These are phyloP conservation scores for Musa balbisiana DNA, from an alignment of 202 grass and related monocot species.

Conservation along the genomic window DNA sequence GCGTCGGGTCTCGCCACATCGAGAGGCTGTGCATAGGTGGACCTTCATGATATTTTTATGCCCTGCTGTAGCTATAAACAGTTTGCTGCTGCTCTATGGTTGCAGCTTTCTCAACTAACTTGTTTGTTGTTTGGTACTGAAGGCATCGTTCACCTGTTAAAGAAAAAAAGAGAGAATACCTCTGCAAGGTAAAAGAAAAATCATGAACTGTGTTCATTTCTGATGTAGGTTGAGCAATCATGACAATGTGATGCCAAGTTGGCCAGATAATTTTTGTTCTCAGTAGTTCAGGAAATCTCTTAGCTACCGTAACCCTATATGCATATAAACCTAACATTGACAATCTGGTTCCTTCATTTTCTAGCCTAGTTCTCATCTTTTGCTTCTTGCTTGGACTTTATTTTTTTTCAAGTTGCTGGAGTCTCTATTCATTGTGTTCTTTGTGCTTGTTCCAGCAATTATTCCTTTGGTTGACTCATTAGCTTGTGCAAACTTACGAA, in stretches of 20 bases:
- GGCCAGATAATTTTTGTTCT: neutral
- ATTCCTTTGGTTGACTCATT: neutral
- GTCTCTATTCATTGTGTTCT: neutral
- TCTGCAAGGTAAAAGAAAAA: constrained; percentile 89
- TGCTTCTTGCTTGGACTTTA: neutral
- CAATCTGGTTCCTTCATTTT: constrained; percentile 8
- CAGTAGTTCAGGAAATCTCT: constrained; percentile 17
- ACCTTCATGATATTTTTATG: constrained; percentile 63
- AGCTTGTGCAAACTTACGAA: neutral
- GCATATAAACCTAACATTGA: neutral
- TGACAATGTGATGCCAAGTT: constrained; percentile 14
- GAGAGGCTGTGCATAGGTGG: constrained; percentile 83
- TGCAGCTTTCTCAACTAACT: constrained; percentile 85
- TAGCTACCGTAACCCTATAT: neutral
- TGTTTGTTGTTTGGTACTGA: constrained; percentile 81
- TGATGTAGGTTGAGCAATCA: constrained; percentile 37
- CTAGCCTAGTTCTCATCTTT: constrained; percentile 9
- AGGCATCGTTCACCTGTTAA: constrained; percentile 97
- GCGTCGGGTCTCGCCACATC: constrained; percentile 25
- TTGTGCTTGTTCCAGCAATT: neutral
- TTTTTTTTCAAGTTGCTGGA: neutral
- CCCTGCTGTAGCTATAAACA: constrained; percentile 56
- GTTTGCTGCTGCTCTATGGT: constrained; percentile 61
- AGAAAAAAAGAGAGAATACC: constrained; percentile 99
- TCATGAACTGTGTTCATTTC: constrained; percentile 35